phyloP scores from a whole-genome alignment of 1,284 basidiomycete genomes.

The Moniliella sp. region DNA sequence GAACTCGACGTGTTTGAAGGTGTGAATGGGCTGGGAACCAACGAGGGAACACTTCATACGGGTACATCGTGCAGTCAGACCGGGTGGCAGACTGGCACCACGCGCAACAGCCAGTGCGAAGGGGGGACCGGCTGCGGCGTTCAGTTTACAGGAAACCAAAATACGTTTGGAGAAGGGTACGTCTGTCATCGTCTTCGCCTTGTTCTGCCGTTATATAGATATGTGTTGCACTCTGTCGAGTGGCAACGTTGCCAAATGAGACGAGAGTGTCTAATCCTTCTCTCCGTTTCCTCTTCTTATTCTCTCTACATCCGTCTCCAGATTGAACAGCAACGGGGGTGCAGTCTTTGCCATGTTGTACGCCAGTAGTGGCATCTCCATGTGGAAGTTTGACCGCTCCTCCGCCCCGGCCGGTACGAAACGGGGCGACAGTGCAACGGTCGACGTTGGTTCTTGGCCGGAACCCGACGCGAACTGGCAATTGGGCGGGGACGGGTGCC shows the following conservation, averaged over 20 bases:
- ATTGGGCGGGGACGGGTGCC: not conserved
- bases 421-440: not conserved
- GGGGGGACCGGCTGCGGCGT: not conserved
- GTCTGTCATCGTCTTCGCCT: too few species aligned
- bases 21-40: conserved; percentile 9
- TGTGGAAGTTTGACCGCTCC: not conserved
- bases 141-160: not conserved
- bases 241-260: not conserved
- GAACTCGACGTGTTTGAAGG: conserved; percentile 27
- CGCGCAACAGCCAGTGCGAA: not conserved
- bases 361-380: not conserved
- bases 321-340: not conserved
- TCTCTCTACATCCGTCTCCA: not conserved
- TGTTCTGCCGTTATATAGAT: too few species aligned
- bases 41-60: too few species aligned
- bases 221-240: too few species aligned
- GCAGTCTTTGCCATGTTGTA: not conserved
- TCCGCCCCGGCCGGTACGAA: not conserved
- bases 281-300: too few species aligned
- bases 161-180: too few species aligned
- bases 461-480: not conserved
- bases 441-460: not conserved
- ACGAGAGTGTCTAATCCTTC: too few species aligned
- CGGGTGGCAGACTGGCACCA: not conserved
- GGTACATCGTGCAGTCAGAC: not conserved